Evolutionary conservation across 305 asterid genomes (phyloP), one percentile per base, ranked within the genome.

Genomic region (Fraxinus ornus): DNA sequence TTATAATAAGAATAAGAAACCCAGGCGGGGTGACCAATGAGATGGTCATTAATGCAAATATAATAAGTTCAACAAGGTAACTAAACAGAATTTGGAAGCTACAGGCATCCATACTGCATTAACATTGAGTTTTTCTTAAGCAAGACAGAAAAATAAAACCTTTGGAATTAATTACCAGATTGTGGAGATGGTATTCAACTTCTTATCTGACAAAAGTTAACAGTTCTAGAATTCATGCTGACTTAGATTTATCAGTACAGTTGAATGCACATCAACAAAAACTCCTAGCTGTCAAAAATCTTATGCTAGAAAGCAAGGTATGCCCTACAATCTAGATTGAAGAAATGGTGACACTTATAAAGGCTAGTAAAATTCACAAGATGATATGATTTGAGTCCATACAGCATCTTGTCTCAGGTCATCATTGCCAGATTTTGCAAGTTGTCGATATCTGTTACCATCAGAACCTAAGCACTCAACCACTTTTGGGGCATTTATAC

Each of bases 361-460:
- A 72, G 41, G 79, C 55, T 35, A 66, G 75, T 5, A 77, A 47
- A 75, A 83, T 85, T 75, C 60, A 79, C 55, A 84, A 75, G 82
- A 75, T 77, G 77, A 83, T 37, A 78, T 74, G 85, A 84, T 75
- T 79, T 22, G 85, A 84, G 74, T 78, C 57, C 97, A 37, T 95
- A 94, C 99, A 88, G 99, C 99, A 89, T 96, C 98, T 89, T 96
- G 99, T 89, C 99, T 90, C 85, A 96, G 91, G 89, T 96, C 99
- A 90, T 96, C 99, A 86, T 96, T 96, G 86, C 99, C 99, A 82
- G 99, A 96, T 92, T 96, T 96, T 39, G 98, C 99, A 76, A 96
- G 98, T 88, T 96, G 99, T 36, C 99, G 90, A 87, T 96, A 96
- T 82, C 80, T 88, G 80, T 87, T 89, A 80, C 99, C 99, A 81